A percentile compares a stretch with the other conserved stretches of the same genome.
Conservation (phyloP, 371 early-diverging fungal species). For the Mucor ambiguus region DNA sequence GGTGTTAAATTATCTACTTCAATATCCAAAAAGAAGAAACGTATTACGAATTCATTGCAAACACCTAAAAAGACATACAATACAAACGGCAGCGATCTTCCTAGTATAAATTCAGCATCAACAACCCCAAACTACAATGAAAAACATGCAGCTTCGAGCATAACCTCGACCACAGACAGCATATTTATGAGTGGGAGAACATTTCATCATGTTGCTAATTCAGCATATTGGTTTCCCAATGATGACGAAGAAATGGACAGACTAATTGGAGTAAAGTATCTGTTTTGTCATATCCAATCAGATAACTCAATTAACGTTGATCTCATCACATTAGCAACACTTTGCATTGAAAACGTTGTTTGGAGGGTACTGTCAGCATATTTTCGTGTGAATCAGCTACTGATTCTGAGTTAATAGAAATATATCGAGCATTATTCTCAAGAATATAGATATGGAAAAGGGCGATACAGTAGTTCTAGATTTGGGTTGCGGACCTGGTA, state of each 20-base stretch:
- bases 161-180: slow-evolving; percentile 12
- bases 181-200: slow-evolving; percentile 9
- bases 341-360: slow-evolving; percentile 37
- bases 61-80: slow-evolving; percentile 8
- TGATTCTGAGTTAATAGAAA: slow-evolving; percentile 11
- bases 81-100: neutral
- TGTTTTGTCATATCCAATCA: neutral
- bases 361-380: slow-evolving; percentile 18
- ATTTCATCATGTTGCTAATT: slow-evolving; percentile 24
- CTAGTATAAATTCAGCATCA: neutral
- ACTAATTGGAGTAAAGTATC: slow-evolving; percentile 35
- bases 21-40: slow-evolving; percentile 13
- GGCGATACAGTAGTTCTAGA: slow-evolving; percentile 34
- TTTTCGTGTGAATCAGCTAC: neutral
- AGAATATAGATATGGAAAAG: slow-evolving; percentile 7
- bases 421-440: slow-evolving; percentile 2
- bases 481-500: slow-evolving; percentile 60
- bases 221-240: slow-evolving; percentile 48
- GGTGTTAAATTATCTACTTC: slow-evolving; percentile 15
- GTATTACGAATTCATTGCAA: slow-evolving; percentile 8
- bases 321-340: slow-evolving; percentile 25
- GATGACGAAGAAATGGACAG: slow-evolving; percentile 49
- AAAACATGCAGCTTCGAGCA: neutral
- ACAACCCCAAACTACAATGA: neutral
- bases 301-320: slow-evolving; percentile 11